phyloP scores from a whole-genome alignment of 2,329 filamentous ascomycete genomes.

The Pyricularia pennisetigena region DNA sequence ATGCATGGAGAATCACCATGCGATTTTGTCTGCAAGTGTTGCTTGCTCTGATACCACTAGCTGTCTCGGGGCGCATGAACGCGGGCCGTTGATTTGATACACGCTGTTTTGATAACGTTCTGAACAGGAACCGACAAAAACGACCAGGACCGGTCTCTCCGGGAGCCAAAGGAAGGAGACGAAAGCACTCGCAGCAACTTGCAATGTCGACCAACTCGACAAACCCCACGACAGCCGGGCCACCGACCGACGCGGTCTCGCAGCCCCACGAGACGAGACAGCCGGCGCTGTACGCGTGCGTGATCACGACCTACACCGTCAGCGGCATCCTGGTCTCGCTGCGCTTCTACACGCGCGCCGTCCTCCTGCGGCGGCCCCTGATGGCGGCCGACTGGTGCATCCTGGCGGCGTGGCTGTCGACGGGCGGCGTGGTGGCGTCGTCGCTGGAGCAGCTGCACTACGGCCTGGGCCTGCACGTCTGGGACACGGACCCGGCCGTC shows the following conservation, averaged over 20 bases:
- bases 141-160: no score
- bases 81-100: neutral
- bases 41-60: neutral
- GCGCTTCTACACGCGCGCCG: conserved; percentile 25
- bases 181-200: no score
- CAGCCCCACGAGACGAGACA: conserved; percentile 10
- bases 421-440: neutral
- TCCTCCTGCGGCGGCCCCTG: neutral
- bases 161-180: neutral
- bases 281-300: conserved; percentile 15
- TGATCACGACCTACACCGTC: conserved; percentile 18
- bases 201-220: neutral
- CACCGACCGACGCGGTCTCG: neutral
- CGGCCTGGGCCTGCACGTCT: conserved; percentile 4
- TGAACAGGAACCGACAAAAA: no score
- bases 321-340: conserved; percentile 21
- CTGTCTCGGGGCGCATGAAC: neutral
- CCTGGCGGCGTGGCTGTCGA: neutral
- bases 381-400: conserved; percentile 3
- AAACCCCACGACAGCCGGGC: neutral
- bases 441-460: neutral
- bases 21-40: neutral
- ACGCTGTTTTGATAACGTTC: no score
- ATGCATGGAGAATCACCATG: neutral
- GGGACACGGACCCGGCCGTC: neutral